Conservation (phyloP, 2,329 filamentous ascomycete species). For the Clonostachys rosea region DNA sequence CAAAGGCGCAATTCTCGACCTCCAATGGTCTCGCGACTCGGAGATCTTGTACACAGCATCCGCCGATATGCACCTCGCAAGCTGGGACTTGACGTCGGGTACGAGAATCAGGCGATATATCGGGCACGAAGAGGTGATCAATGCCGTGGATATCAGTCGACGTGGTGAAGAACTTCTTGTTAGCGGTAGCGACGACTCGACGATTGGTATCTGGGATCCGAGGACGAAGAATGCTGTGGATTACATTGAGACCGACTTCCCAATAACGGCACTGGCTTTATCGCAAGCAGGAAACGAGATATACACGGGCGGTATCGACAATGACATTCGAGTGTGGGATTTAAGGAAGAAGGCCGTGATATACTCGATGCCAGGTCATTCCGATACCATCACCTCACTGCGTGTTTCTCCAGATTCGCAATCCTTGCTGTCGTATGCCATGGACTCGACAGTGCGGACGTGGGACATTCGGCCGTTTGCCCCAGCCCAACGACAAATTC, state of each 20-base stretch:
- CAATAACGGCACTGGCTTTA: constrained; percentile 86
- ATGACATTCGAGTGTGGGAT: constrained; percentile 97
- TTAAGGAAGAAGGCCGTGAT: constrained; percentile 84
- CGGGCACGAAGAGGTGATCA: constrained; percentile 95
- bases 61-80: constrained; percentile 87
- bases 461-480: constrained; percentile 98
- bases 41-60: constrained; percentile 87
- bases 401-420: constrained; percentile 91
- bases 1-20: constrained; percentile 83
- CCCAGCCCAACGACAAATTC: constrained; percentile 76
- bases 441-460: constrained; percentile 89
- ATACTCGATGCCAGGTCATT: constrained; percentile 85
- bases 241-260: constrained; percentile 86
- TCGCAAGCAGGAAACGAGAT: constrained; percentile 93
- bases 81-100: constrained; percentile 93
- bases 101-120: constrained; percentile 85
- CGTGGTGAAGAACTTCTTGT: constrained; percentile 87
- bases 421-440: constrained; percentile 82
- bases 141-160: constrained; percentile 81
- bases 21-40: constrained; percentile 96
- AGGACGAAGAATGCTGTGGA: constrained; percentile 83
- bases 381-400: constrained; percentile 86
- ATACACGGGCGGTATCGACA: constrained; percentile 92
- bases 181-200: constrained; percentile 90
- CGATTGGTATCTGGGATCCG: constrained; percentile 94